Evolutionary conservation across 2,329 filamentous ascomycete species (phyloP).

Genomic region (Stagonosporopsis tanaceti): DNA sequence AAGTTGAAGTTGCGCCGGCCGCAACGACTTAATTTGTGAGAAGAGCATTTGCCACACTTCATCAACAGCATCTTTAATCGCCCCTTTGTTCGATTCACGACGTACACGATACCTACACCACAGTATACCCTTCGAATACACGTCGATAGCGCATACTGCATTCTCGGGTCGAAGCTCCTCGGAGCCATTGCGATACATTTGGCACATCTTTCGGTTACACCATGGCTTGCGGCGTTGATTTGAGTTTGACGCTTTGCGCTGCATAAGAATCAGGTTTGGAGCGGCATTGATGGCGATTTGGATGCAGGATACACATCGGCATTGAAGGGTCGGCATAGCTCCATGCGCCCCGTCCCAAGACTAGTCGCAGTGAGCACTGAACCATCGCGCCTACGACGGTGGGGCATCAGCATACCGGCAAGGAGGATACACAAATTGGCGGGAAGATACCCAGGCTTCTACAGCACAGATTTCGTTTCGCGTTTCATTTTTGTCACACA

Average conservation of each 20-base stretch:
- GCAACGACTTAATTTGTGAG: conserved; percentile 5
- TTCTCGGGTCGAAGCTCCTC: conserved; percentile 17
- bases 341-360: background rate
- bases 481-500: conserved; percentile 15
- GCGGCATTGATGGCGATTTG: conserved; percentile 18
- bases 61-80: conserved; percentile 16
- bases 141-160: conserved; percentile 14
- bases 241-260: conserved; percentile 12
- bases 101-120: conserved; percentile 17
- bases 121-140: conserved; percentile 14
- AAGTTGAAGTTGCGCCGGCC: conserved; percentile 17
- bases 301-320: conserved; percentile 8
- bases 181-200: conserved; percentile 17
- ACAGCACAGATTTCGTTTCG: conserved; percentile 16
- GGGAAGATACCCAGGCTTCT: conserved; percentile 19
- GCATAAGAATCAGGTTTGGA: conserved; percentile 9
- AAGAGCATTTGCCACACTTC: conserved; percentile 16
- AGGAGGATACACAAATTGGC: conserved; percentile 12
- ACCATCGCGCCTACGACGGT: background rate
- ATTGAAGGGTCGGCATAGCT: conserved; percentile 5
- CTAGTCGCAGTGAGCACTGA: background rate
- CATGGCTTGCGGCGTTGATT: conserved; percentile 19
- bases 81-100: conserved; percentile 18
- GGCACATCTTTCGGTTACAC: conserved; percentile 16
- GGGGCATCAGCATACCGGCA: background rate